phyloP scores from a whole-genome alignment of 345 rosid species.

The Psidium guajava region DNA sequence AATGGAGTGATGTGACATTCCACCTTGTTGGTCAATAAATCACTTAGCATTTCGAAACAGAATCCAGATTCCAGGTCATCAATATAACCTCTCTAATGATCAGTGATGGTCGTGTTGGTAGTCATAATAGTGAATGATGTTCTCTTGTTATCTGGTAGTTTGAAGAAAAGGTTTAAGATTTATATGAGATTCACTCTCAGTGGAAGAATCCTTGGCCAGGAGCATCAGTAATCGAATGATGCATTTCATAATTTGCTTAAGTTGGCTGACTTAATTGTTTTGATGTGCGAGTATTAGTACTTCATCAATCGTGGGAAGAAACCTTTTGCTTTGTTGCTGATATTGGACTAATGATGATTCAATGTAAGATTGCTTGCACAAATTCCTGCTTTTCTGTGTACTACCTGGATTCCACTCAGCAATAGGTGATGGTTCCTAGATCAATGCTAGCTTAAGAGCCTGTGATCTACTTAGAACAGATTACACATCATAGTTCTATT shows the following conservation, averaged over 20 bases:
- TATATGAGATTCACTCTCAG: not conserved
- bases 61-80: not conserved
- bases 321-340: not conserved
- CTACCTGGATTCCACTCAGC: not conserved
- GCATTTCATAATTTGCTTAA: not conserved
- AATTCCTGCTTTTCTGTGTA: not conserved
- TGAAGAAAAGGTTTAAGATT: not conserved
- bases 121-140: not conserved
- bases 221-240: not conserved
- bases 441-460: not conserved
- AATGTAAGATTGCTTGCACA: not conserved
- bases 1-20: not conserved
- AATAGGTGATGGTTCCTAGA: not conserved
- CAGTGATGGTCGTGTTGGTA: not conserved
- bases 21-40: not conserved
- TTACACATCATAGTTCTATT: not conserved
- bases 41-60: not conserved
- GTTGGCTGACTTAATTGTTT: not conserved
- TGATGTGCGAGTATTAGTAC: not conserved
- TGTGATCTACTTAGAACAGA: not conserved
- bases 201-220: not conserved
- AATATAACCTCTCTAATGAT: not conserved
- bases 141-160: not conserved
- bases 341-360: not conserved
- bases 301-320: not conserved